Percentiles rank a stretch among this genome's conserved stretches.
Conservation (phyloP, 2,329 filamentous ascomycete genomes). For the Albifimbria verrucaria region DNA sequence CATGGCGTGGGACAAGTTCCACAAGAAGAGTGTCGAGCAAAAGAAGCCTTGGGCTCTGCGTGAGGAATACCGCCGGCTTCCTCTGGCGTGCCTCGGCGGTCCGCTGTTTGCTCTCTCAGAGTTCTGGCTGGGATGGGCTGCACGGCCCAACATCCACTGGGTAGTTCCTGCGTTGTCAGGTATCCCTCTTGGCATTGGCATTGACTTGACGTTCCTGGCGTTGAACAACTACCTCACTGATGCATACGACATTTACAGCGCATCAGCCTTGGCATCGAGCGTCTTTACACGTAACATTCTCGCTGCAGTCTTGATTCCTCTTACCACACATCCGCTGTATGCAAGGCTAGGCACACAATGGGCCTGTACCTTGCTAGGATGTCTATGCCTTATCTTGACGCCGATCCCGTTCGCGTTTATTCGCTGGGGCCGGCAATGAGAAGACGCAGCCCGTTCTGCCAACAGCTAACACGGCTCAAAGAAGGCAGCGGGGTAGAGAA, state of each 20-base stretch:
- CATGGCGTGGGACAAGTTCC: neutral
- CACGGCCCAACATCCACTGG: neutral
- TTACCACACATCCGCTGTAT: neutral
- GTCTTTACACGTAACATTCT: neutral
- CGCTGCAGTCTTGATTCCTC: neutral
- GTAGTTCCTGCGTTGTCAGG: neutral
- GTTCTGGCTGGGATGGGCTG: neutral
- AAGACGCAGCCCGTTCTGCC: neutral
- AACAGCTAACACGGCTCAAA: neutral
- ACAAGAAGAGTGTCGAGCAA: neutral
- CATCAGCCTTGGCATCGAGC: neutral
- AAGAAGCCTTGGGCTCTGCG: slow-evolving; percentile 41
- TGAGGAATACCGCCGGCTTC: slow-evolving; percentile 53
- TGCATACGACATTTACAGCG: neutral
- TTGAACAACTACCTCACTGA: neutral
- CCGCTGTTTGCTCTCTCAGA: neutral
- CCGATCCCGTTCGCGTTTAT: neutral
- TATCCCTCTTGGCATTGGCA: neutral
- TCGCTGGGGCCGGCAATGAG: neutral
- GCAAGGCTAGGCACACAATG: neutral
- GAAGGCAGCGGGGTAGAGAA: neutral
- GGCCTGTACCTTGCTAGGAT: neutral
- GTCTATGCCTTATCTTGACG: neutral
- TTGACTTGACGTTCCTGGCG: neutral
- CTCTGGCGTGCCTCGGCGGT: slow-evolving; percentile 31